Evolutionary conservation across 345 rosid genomes (phyloP), one percentile per base, ranked within the genome.

Genomic region (Eucalyptus tenuipes): DNA sequence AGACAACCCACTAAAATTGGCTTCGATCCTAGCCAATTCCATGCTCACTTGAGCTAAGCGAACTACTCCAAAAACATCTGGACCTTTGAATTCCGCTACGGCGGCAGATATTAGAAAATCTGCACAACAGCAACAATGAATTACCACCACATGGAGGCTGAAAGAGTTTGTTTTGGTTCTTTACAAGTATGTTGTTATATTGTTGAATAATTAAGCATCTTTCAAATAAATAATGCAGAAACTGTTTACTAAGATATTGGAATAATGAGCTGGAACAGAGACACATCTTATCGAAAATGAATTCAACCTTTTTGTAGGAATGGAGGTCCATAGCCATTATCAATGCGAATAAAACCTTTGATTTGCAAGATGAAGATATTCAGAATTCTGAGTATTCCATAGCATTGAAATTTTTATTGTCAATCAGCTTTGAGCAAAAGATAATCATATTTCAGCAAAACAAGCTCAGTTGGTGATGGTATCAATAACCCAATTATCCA

Each of bases 71-170:
- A 96, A 98, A n/a, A 95, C 91, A 27, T 94, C 89, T 22, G 98
- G 99, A 81, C 99, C 99, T 92, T 98, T 98, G 92, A 97, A 96
- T 87, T 98, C 99, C 7, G 96, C 96, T 87, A 98, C 98, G 40
- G 98, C 98, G 52, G 99, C 98, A 50, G 99, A 96, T 88, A 97
- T 93, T 86, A 94, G 90, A 93, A 98, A 96, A 87, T 97, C 99
- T 98, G 94, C 90, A 66, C 88, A 15, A 49, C 81, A 87, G 85
- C 85, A 75, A 64, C 22, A 33, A 88, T 20, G 64, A 75, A 55
- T 49, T 49, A 49, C 40, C 66, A 66, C 86, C 24, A 85, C 29
- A 61, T 75, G 87, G 44, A 89, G 86, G 64, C 48, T 25, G 88
- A 8, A 42, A 87, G 42, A 71, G 7, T 37, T 2, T 33, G 45